These are phyloP conservation scores for Persicaria maculosa DNA, from an alignment of 148 eudicot species.

Conservation along the genomic window DNA sequence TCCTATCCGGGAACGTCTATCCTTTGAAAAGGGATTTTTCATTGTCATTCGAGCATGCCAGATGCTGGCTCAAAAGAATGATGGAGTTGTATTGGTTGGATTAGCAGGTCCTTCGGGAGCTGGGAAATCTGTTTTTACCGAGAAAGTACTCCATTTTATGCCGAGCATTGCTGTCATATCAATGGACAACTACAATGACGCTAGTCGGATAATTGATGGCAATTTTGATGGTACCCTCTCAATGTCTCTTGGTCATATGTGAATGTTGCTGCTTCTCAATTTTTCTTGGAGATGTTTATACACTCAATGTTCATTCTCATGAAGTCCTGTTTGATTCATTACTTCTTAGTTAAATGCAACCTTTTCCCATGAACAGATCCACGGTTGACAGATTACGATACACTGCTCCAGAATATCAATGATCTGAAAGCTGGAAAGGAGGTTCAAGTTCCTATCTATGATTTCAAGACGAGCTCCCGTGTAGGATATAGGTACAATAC, in stretches of 20 bases:
- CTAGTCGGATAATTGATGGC: conserved; percentile 53
- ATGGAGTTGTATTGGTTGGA: conserved; percentile 50
- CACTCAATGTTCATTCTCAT: not conserved
- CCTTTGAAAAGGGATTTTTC: conserved; percentile 64
- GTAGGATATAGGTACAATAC: conserved; percentile 66
- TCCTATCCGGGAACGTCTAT: conserved; percentile 42
- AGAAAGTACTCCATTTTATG: conserved; percentile 51
- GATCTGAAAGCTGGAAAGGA: conserved; percentile 73
- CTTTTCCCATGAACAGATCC: conserved; percentile 47
- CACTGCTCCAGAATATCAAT: conserved; percentile 68
- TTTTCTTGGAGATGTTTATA: not conserved
- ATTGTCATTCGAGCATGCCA: conserved; percentile 61
- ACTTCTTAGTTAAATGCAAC: not conserved
- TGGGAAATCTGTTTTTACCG: conserved; percentile 57
- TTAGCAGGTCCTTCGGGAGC: conserved; percentile 74
- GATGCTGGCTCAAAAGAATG: conserved; percentile 51
- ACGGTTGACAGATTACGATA: conserved; percentile 89
- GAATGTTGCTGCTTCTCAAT: not conserved
- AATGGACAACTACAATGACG: conserved; percentile 72
- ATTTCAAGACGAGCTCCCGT: conserved; percentile 90
- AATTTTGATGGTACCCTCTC: conserved; percentile 50
- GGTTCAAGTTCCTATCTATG: conserved; percentile 72
- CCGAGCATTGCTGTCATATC: conserved; percentile 24
- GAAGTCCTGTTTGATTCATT: not conserved
- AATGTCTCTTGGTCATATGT: not conserved